Percentiles rank a stretch among this genome's conserved stretches.
phyloP scores from a whole-genome alignment of 768 basidiomycete genomes.

The Mycena chlorophos region DNA sequence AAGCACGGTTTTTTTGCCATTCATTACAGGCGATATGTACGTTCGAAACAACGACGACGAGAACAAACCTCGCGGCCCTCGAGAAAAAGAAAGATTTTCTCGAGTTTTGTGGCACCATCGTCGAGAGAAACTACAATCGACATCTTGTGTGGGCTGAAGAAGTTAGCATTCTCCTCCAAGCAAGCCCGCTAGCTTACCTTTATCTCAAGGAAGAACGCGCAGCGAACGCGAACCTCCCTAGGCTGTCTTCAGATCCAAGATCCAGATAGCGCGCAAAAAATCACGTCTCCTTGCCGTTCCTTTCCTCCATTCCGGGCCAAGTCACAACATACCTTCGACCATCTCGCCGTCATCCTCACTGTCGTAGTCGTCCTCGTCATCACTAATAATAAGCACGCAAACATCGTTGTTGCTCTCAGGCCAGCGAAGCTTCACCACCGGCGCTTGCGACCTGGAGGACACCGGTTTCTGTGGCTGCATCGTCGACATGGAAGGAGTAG shows the following conservation, averaged over 20 bases:
- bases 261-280: slow-evolving; percentile 13
- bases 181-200: slow-evolving; percentile 19
- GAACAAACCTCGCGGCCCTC: slow-evolving; percentile 17
- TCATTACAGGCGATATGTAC: not conserved
- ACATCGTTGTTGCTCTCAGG: slow-evolving; percentile 43
- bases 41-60: not conserved
- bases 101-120: too few relatives aligned
- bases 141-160: not conserved
- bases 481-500: slow-evolving; percentile 3
- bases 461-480: not conserved
- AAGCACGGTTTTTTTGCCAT: not conserved
- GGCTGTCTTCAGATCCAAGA: slow-evolving; percentile 14
- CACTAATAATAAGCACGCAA: slow-evolving; percentile 51
- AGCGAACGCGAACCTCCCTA: slow-evolving; percentile 17
- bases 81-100: slow-evolving; percentile 15
- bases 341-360: slow-evolving; percentile 5
- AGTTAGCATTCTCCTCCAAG: not conserved
- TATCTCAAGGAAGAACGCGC: slow-evolving; percentile 11
- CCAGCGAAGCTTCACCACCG: slow-evolving; percentile 40
- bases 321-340: slow-evolving; percentile 11
- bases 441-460: slow-evolving; percentile 13
- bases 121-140: too few relatives aligned
- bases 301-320: slow-evolving; percentile 14
- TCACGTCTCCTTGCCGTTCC: slow-evolving; percentile 25
- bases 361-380: slow-evolving; percentile 45